phyloP scores from a whole-genome alignment of 2,329 filamentous ascomycete species.

The Pseudocercospora fuligena region DNA sequence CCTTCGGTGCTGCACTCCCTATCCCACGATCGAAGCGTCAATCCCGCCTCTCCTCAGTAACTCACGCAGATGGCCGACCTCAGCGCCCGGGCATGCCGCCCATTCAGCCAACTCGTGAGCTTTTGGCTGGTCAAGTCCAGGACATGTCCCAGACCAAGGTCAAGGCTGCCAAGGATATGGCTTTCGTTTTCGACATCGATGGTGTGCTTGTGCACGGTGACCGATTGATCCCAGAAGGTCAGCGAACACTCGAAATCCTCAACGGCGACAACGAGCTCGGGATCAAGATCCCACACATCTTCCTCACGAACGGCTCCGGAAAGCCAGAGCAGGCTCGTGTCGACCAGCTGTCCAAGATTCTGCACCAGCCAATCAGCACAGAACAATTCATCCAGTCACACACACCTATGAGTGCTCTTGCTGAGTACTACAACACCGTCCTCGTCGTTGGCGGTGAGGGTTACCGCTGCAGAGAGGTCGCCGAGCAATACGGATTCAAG shows the following conservation, averaged over 20 bases:
- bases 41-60: constrained; percentile 69
- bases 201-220: constrained; percentile 77
- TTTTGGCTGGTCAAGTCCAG: constrained; percentile 73
- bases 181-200: constrained; percentile 79
- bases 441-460: constrained; percentile 77
- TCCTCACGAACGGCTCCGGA: constrained; percentile 75
- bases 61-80: constrained; percentile 52
- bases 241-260: constrained; percentile 69
- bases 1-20: constrained; percentile 73
- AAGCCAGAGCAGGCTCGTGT: constrained; percentile 70
- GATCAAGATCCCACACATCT: constrained; percentile 77
- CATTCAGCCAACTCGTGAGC: constrained; percentile 66
- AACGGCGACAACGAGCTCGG: constrained; percentile 78
- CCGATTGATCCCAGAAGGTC: constrained; percentile 70
- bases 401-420: constrained; percentile 75
- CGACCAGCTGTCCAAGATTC: constrained; percentile 69
- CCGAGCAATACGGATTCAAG: constrained; percentile 74
- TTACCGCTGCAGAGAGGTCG: constrained; percentile 74
- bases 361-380: constrained; percentile 67
- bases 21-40: constrained; percentile 73
- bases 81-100: constrained; percentile 62
- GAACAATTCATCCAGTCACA: constrained; percentile 80
- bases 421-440: constrained; percentile 78
- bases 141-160: constrained; percentile 70
- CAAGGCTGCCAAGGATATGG: constrained; percentile 74